phyloP scores from a whole-genome alignment of 2,329 filamentous ascomycete genomes.

The Chaetomium olivaceum region DNA sequence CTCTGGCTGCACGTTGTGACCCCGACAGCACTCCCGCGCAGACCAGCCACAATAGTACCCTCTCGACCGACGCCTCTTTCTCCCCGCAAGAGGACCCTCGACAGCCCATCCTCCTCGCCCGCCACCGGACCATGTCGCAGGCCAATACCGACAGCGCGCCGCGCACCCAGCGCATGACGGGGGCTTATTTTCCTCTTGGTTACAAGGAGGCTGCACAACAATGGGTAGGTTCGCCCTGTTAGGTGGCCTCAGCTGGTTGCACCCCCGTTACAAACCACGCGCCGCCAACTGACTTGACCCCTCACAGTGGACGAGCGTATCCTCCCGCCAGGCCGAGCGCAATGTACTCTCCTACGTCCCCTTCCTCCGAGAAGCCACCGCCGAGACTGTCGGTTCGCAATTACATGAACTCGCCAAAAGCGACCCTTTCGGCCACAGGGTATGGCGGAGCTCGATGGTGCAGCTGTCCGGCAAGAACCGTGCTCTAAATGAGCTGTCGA shows the following conservation, averaged over 20 bases:
- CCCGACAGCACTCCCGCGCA: conserved; percentile 15
- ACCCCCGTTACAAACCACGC: neutral
- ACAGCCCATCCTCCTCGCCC: conserved; percentile 31
- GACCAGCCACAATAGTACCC: conserved; percentile 15
- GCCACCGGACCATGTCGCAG: conserved; percentile 25
- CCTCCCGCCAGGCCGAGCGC: conserved; percentile 81
- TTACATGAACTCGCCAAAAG: conserved; percentile 48
- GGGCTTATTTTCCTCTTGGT: conserved; percentile 74
- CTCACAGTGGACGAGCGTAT: conserved; percentile 77
- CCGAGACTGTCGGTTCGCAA: conserved; percentile 39
- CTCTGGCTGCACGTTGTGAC: conserved; percentile 15
- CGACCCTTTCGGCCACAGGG: conserved; percentile 79
- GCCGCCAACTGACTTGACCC: conserved; percentile 10
- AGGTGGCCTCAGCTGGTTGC: neutral
- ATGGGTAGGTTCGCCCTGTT: conserved; percentile 65
- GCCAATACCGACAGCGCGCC: conserved; percentile 12
- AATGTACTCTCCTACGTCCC: conserved; percentile 85
- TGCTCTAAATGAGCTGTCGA: conserved; percentile 87
- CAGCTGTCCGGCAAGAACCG: conserved; percentile 81
- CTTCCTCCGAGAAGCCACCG: conserved; percentile 73
- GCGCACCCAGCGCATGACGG: conserved; percentile 45
- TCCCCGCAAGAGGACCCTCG: conserved; percentile 29
- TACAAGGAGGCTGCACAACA: conserved; percentile 91
- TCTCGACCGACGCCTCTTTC: conserved; percentile 36
- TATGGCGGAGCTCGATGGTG: conserved; percentile 86